Conservation (phyloP, 2,329 filamentous ascomycete genomes). For the Penicillium sumatraense region DNA sequence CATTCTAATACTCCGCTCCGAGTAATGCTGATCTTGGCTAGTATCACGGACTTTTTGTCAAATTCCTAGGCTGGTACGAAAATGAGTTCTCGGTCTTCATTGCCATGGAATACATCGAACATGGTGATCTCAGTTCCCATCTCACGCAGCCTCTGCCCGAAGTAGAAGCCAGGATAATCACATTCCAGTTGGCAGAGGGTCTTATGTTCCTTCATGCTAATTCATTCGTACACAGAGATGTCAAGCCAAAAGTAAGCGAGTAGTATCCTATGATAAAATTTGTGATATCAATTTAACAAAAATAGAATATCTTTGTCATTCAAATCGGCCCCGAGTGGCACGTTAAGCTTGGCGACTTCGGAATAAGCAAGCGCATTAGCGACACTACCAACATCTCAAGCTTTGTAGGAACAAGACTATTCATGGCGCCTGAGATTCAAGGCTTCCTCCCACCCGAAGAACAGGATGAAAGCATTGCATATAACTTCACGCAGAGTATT, state of each 20-base stretch:
- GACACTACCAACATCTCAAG: background rate
- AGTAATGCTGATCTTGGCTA: background rate
- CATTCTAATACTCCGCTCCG: no score
- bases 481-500: conserved; percentile 1
- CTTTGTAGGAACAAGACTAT: background rate
- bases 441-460: background rate
- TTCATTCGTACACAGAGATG: conserved; percentile 10
- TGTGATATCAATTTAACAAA: background rate
- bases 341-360: conserved; percentile 31
- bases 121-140: background rate
- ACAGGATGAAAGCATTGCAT: background rate
- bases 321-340: conserved; percentile 14
- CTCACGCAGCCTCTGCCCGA: conserved; percentile 3
- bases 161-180: background rate
- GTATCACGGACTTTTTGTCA: conserved; percentile 8
- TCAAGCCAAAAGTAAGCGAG: conserved; percentile 7
- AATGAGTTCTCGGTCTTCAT: conserved; percentile 1
- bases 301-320: conserved; percentile 28
- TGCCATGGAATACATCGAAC: conserved; percentile 11
- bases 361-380: conserved; percentile 21
- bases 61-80: conserved; percentile 14
- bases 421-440: conserved; percentile 4
- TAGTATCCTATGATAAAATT: background rate
- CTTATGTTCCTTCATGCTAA: conserved; percentile 7
- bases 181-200: conserved; percentile 4